Conservation (phyloP, 2,329 filamentous ascomycete species). For the Chaetomium globosum region DNA sequence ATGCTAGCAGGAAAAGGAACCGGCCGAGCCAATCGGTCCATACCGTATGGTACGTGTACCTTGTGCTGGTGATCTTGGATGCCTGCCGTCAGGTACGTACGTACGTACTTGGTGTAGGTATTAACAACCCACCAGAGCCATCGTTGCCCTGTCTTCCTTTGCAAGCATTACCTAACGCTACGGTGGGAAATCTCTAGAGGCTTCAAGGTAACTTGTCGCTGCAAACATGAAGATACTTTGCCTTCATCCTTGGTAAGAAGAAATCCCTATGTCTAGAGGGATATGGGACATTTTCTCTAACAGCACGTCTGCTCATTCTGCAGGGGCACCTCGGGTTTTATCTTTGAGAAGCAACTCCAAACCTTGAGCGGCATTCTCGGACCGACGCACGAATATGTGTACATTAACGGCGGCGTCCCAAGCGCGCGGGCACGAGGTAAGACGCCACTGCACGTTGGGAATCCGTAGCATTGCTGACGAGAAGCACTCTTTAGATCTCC, state of each 20-base stretch:
- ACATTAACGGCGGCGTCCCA: not conserved
- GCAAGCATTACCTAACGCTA: not conserved
- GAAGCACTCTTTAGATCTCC: not conserved
- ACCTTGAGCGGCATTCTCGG: not conserved
- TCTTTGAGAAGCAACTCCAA: conserved; percentile 8
- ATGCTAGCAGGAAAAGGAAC: too few species aligned
- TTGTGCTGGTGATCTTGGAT: not conserved
- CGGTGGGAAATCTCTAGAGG: too few species aligned
- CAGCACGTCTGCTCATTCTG: not conserved
- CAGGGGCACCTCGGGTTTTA: conserved; percentile 7
- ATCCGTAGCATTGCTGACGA: not conserved
- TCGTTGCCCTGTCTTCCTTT: not conserved
- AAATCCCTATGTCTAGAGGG: not conserved
- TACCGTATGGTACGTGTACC: too few species aligned
- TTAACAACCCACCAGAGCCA: not conserved
- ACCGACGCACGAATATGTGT: conserved; percentile 11
- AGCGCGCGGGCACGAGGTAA: conserved; percentile 6
- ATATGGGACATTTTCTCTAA: not conserved
- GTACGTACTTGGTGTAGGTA: not conserved
- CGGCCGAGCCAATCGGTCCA: too few species aligned
- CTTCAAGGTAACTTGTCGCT: not conserved
- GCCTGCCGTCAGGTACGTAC: not conserved
- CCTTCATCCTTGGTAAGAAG: conserved; percentile 8
- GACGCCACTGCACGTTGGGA: not conserved
- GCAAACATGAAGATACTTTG: conserved; percentile 9